Conservation (phyloP, 2,329 filamentous ascomycete species). For the Dactylellina leptospora region DNA sequence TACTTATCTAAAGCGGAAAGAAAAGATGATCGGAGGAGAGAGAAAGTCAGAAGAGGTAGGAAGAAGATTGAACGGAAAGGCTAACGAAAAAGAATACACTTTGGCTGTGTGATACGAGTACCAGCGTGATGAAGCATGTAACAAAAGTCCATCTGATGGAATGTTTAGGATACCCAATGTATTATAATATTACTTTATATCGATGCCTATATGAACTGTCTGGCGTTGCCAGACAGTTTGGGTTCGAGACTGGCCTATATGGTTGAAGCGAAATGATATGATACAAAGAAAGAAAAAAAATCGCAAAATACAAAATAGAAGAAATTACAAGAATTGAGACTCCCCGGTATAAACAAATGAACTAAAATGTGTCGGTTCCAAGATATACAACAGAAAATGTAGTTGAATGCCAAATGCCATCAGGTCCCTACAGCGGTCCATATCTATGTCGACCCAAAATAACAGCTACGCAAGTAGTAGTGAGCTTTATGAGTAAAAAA, state of each 20-base stretch:
- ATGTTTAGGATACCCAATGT: slow-evolving; percentile 11
- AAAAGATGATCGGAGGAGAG: slow-evolving; percentile 69
- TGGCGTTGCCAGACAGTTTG: too few relatives aligned
- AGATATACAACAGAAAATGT: not conserved
- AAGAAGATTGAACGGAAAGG: slow-evolving; percentile 59
- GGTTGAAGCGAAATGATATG: not conserved
- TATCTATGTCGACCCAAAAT: too few relatives aligned
- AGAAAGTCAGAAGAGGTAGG: slow-evolving; percentile 75
- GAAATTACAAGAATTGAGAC: not conserved
- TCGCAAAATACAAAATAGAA: not conserved
- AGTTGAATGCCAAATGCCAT: too few relatives aligned
- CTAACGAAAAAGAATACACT: too few relatives aligned
- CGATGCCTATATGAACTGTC: too few relatives aligned
- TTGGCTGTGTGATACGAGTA: too few relatives aligned
- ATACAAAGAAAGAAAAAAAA: slow-evolving; percentile 3
- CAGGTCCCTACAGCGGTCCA: too few relatives aligned
- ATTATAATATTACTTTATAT: slow-evolving; percentile 17
- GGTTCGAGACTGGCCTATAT: too few relatives aligned
- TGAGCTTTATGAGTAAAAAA: too few relatives aligned
- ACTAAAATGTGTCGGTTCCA: too few relatives aligned
- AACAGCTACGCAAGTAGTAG: too few relatives aligned
- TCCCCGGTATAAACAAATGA: not conserved
- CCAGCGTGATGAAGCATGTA: too few relatives aligned
- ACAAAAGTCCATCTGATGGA: not conserved
- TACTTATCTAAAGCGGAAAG: slow-evolving; percentile 91